These are phyloP conservation scores for Talaromyces atroroseus DNA, from an alignment of 2,329 filamentous ascomycete species.

Conservation along the genomic window DNA sequence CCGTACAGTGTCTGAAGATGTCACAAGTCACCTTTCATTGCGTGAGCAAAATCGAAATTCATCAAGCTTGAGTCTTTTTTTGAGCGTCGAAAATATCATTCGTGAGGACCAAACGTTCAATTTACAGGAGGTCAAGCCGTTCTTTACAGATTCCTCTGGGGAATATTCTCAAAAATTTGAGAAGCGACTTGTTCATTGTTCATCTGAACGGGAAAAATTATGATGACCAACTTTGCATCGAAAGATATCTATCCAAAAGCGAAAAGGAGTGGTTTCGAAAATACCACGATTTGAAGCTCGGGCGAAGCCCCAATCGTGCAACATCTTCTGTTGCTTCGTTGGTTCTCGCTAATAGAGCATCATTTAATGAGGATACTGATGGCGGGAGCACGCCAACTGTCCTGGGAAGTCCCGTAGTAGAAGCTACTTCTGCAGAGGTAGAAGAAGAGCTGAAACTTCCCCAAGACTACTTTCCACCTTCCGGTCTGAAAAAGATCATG, in stretches of 20 bases:
- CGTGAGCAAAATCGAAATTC: background rate
- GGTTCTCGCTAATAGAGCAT: conserved; percentile 5
- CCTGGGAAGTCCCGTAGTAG: conserved; percentile 18
- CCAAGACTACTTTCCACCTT: conserved; percentile 47
- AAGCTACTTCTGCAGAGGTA: conserved; percentile 28
- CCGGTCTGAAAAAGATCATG: conserved; percentile 46
- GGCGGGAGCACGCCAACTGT: background rate
- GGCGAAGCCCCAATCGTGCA: conserved; percentile 33
- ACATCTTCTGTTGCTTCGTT: conserved; percentile 26
- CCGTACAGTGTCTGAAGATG: conserved; percentile 1
- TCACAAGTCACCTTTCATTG: conserved; percentile 1
- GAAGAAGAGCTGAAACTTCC: conserved; percentile 49
- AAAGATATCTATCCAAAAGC: conserved; percentile 54
- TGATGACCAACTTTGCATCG: conserved; percentile 52
- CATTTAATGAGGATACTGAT: background rate
- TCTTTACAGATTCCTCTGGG: conserved; percentile 56
- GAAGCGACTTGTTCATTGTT: conserved; percentile 49
- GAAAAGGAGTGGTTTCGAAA: conserved; percentile 58
- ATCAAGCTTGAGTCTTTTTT: conserved; percentile 7
- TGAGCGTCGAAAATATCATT: conserved; percentile 33
- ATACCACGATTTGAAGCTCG: conserved; percentile 40
- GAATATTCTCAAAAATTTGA: conserved; percentile 53
- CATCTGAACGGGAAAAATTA: conserved; percentile 49
- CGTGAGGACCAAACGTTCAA: conserved; percentile 52
- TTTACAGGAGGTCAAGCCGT: conserved; percentile 57